Percentiles rank a stretch among this genome's conserved stretches.
These are phyloP conservation scores for Pseudevernia furfuracea DNA, from an alignment of 495 filamentous ascomycete species.

Conservation along the genomic window DNA sequence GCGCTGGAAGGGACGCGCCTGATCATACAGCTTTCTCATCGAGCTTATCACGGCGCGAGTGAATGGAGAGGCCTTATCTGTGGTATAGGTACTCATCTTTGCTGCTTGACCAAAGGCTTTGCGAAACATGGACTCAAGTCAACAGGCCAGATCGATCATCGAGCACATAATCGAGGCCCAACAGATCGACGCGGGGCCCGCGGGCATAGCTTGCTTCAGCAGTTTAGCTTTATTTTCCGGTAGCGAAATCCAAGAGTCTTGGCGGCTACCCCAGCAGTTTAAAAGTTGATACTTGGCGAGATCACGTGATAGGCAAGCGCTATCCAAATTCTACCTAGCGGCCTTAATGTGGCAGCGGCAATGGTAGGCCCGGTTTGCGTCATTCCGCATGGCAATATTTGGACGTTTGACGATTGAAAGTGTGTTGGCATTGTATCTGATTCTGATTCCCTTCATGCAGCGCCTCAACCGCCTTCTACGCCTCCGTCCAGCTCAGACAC, in stretches of 20 bases:
- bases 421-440: not conserved
- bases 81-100: constrained; percentile 30
- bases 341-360: too few relatives aligned
- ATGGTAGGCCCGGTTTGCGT: too few relatives aligned
- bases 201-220: too few relatives aligned
- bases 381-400: not conserved
- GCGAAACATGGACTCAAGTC: constrained; percentile 18
- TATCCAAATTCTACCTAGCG: too few relatives aligned
- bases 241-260: not conserved
- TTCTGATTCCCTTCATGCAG: constrained; percentile 13
- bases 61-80: constrained; percentile 52
- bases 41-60: constrained; percentile 70
- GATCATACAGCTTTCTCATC: constrained; percentile 71
- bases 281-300: too few relatives aligned
- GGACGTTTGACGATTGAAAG: not conserved
- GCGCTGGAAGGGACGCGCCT: not conserved
- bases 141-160: not conserved
- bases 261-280: not conserved
- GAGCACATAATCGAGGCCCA: not conserved
- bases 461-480: constrained; percentile 30
- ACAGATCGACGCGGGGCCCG: constrained; percentile 9
- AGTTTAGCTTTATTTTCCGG: too few relatives aligned
- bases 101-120: constrained; percentile 14
- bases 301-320: too few relatives aligned
- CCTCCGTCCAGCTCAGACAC: constrained; percentile 24